Percentiles rank a stretch among this genome's conserved stretches.
Conservation (phyloP, 495 filamentous ascomycete species). For the Xylona heveae region DNA sequence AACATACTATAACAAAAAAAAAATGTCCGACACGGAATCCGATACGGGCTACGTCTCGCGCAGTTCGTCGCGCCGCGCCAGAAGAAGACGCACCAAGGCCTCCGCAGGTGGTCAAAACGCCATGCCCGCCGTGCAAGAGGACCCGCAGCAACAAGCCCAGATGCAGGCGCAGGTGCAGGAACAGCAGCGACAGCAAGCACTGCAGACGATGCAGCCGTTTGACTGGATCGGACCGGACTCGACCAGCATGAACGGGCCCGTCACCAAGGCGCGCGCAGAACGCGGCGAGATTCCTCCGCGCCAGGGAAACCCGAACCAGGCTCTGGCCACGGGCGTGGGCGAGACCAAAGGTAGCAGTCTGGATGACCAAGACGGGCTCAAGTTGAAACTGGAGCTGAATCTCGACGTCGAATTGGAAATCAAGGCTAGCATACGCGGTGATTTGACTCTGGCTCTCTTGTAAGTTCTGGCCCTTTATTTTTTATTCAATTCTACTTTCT, state of each 20-base stretch:
- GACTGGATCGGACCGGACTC: conserved; percentile 23
- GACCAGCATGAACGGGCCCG: conserved; percentile 26
- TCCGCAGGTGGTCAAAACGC: neutral
- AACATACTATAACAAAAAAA: too few species aligned
- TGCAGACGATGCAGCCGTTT: conserved; percentile 22
- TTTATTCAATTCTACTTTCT: too few species aligned
- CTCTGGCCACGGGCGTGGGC: neutral
- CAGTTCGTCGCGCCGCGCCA: too few species aligned
- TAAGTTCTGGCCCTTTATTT: too few species aligned
- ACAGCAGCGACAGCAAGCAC: neutral
- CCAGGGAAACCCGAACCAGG: conserved; percentile 18
- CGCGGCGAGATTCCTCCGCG: conserved; percentile 24
- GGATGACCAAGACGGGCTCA: conserved; percentile 10
- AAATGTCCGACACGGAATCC: too few species aligned
- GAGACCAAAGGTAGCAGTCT: neutral
- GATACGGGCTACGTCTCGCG: too few species aligned
- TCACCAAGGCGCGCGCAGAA: conserved; percentile 21
- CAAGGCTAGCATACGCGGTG: conserved; percentile 21
- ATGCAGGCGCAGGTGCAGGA: neutral
- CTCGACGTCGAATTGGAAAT: conserved; percentile 24
- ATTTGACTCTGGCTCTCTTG: conserved; percentile 20
- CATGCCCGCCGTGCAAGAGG: neutral
- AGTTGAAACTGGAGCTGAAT: conserved; percentile 21
- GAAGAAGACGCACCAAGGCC: too few species aligned
- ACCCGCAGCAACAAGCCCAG: neutral